A percentile compares a stretch with the other conserved stretches of the same genome.
Conservation (phyloP, 2,329 filamentous ascomycete genomes). For the Sarocladium kiliense region DNA sequence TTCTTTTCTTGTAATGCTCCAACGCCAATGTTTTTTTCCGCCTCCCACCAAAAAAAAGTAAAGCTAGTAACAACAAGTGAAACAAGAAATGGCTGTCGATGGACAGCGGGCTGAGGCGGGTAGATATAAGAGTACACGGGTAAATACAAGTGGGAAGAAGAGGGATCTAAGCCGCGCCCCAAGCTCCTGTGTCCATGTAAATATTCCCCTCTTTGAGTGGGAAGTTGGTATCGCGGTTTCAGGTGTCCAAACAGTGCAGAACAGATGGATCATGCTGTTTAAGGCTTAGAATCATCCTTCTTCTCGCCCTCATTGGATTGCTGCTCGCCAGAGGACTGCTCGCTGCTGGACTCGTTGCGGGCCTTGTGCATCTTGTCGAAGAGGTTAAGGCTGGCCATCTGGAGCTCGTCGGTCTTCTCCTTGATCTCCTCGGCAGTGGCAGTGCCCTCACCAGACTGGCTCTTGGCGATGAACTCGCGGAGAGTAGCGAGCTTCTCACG, state of each 20-base stretch:
- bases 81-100: slow-evolving; percentile 32
- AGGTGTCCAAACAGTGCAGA: neutral
- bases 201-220: slow-evolving; percentile 17
- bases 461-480: slow-evolving; percentile 89
- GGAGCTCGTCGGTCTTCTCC: slow-evolving; percentile 97
- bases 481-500: slow-evolving; percentile 86
- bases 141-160: slow-evolving; percentile 35
- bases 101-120: slow-evolving; percentile 27
- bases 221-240: neutral
- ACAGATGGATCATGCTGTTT: slow-evolving; percentile 26
- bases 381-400: slow-evolving; percentile 89
- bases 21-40: slow-evolving; percentile 4
- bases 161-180: slow-evolving; percentile 29
- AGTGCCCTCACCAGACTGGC: slow-evolving; percentile 83
- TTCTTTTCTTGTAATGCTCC: slow-evolving; percentile 6
- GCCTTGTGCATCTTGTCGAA: slow-evolving; percentile 99
- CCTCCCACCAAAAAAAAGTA: neutral
- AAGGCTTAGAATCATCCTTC: slow-evolving; percentile 69
- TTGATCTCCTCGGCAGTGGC: slow-evolving; percentile 91
- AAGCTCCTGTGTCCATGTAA: slow-evolving; percentile 20
- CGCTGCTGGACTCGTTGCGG: slow-evolving; percentile 57
- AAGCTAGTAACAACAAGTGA: slow-evolving; percentile 28
- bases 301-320: slow-evolving; percentile 66
- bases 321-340: slow-evolving; percentile 40
- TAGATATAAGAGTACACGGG: slow-evolving; percentile 43